These are phyloP conservation scores for Fusarium brachygibbosum DNA, from an alignment of 2,329 filamentous ascomycete species.

Conservation along the genomic window DNA sequence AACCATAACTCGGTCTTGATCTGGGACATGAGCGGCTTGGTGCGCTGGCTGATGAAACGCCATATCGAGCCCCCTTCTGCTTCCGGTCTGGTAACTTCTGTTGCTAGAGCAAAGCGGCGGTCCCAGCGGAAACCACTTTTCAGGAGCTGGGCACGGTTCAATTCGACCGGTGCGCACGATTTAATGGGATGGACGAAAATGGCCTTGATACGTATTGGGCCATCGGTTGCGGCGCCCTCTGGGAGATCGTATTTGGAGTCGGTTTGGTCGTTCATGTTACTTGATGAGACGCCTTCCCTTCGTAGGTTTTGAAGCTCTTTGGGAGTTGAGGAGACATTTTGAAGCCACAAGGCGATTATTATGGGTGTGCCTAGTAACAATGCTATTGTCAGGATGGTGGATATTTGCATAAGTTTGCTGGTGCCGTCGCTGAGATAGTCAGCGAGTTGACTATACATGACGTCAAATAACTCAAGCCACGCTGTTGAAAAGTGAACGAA, in stretches of 20 bases:
- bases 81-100: slow-evolving; percentile 45
- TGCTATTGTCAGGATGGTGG: not conserved
- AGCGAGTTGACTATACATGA: no score
- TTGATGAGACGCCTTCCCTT: slow-evolving; percentile 34
- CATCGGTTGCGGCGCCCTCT: not conserved
- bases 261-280: slow-evolving; percentile 49
- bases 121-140: slow-evolving; percentile 48
- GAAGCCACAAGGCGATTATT: not conserved
- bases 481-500: no score
- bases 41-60: slow-evolving; percentile 50
- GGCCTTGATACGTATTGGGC: slow-evolving; percentile 45
- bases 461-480: no score
- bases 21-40: slow-evolving; percentile 38
- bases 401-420: no score
- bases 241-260: slow-evolving; percentile 31
- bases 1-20: slow-evolving; percentile 37
- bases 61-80: slow-evolving; percentile 25
- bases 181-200: slow-evolving; percentile 50
- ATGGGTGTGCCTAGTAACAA: not conserved
- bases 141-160: slow-evolving; percentile 41
- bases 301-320: slow-evolving; percentile 30
- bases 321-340: not conserved
- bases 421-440: no score
- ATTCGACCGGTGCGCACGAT: slow-evolving; percentile 48
- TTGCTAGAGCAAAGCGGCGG: slow-evolving; percentile 50